Conservation (phyloP, 148 eudicot species). For the Vaccinium vitisidaea region DNA sequence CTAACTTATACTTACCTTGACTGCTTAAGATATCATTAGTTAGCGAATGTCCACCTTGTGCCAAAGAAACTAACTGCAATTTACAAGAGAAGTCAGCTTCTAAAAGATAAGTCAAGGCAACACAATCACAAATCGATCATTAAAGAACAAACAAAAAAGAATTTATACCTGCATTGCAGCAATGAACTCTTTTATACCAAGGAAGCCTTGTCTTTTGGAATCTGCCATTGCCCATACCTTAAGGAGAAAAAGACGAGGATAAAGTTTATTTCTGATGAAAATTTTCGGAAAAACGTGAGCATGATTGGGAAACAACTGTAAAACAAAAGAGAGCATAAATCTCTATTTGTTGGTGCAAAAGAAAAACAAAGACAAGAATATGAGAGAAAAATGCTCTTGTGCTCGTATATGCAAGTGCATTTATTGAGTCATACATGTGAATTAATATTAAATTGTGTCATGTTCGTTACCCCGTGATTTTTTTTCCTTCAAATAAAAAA, state of each 20-base stretch:
- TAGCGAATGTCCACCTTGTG: conserved; percentile 69
- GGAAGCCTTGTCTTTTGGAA: conserved; percentile 82
- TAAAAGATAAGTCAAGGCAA: neutral
- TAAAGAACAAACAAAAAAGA: neutral
- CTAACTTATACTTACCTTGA: conserved; percentile 32
- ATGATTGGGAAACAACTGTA: neutral
- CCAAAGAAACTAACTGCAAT: conserved; percentile 74
- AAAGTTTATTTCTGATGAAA: neutral
- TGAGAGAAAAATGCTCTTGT: neutral
- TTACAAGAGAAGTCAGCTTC: conserved; percentile 20
- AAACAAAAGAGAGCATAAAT: neutral
- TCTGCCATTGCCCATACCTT: conserved; percentile 98
- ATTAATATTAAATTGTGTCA: neutral
- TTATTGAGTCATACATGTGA: neutral
- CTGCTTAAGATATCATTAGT: conserved; percentile 48
- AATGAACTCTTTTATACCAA: conserved; percentile 81
- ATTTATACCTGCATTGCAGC: conserved; percentile 84
- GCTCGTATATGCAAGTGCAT: neutral
- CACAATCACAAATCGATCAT: neutral
- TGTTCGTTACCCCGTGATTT: neutral
- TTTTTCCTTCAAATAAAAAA: neutral
- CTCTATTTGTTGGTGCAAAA: neutral
- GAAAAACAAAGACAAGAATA: neutral
- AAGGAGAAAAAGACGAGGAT: neutral
- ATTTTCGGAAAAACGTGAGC: neutral